Conservation (phyloP, 2,329 filamentous ascomycete species). For the Phialophora expanda region DNA sequence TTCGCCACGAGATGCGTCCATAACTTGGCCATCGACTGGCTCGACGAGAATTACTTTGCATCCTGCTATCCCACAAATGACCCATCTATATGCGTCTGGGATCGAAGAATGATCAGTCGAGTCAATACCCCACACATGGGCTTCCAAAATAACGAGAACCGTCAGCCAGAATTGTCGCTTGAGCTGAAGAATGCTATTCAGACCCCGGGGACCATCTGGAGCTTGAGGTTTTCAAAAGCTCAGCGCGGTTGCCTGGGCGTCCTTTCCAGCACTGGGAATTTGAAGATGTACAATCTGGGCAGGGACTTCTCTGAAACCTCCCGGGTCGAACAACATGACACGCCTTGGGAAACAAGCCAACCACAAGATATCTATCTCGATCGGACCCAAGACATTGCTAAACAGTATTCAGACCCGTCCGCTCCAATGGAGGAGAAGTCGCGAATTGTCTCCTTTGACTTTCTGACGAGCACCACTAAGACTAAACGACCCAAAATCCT, state of each 20-base stretch:
- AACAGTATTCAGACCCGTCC: conserved; percentile 54
- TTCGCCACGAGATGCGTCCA: conserved; percentile 66
- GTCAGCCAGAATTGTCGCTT: conserved; percentile 56
- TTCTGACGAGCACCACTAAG: conserved; percentile 56
- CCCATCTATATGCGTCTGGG: conserved; percentile 66
- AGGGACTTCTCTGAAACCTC: conserved; percentile 55
- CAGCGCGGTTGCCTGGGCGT: conserved; percentile 64
- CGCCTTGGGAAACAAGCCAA: conserved; percentile 47
- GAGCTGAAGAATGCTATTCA: conserved; percentile 62
- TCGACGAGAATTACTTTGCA: conserved; percentile 69
- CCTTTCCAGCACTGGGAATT: conserved; percentile 63
- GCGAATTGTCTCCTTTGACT: conserved; percentile 66
- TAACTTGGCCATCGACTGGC: conserved; percentile 67
- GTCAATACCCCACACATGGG: conserved; percentile 44
- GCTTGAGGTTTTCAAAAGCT: conserved; percentile 64
- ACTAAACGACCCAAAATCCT: conserved; percentile 58
- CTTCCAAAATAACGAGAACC: conserved; percentile 44
- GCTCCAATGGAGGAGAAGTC: conserved; percentile 53
- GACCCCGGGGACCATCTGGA: conserved; percentile 63
- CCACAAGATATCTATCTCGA: conserved; percentile 55
- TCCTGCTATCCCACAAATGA: conserved; percentile 62
- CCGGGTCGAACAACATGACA: conserved; percentile 42
- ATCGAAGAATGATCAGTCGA: conserved; percentile 57
- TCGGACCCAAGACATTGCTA: conserved; percentile 51
- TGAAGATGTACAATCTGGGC: conserved; percentile 62